A percentile compares a stretch with the other conserved stretches of the same genome.
phyloP scores from a whole-genome alignment of 352 stramenopile species.

The Pythium brassicae region DNA sequence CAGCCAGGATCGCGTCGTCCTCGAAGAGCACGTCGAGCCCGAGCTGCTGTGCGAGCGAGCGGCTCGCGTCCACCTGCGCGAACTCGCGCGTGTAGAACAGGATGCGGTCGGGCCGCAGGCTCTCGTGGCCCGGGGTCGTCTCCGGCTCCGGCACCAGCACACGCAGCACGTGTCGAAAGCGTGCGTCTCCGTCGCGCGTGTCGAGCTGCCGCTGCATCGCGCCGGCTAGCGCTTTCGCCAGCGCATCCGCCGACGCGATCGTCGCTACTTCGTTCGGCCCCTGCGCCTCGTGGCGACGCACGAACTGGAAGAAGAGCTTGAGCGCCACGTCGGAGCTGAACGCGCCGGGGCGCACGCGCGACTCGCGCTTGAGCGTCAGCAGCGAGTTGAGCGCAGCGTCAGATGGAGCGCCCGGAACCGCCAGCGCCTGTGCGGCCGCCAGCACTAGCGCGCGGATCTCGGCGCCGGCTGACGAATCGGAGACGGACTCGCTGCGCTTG shows the following conservation, averaged over 20 bases:
- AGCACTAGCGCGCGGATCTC: neutral
- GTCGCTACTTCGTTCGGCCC: no score
- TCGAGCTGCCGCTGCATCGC: conserved; percentile 5
- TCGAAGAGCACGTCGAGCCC: conserved; percentile 32
- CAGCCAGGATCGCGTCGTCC: conserved; percentile 49
- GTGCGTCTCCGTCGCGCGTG: neutral
- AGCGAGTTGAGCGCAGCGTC: neutral
- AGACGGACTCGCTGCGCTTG: neutral
- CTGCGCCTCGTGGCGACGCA: neutral
- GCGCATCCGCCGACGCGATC: neutral
- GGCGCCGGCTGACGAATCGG: neutral
- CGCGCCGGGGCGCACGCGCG: neutral
- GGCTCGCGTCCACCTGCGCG: conserved; percentile 9
- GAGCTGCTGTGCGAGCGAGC: conserved; percentile 4
- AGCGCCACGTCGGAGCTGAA: conserved; percentile 15
- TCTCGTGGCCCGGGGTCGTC: conserved; percentile 10
- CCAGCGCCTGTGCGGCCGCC: neutral
- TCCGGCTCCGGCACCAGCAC: conserved; percentile 21
- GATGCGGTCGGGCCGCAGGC: conserved; percentile 31
- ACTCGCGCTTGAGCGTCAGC: conserved; percentile 13
- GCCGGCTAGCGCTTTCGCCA: neutral
- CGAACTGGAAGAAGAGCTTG: conserved; percentile 14
- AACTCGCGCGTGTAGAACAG: conserved; percentile 43
- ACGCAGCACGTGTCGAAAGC: conserved; percentile 24
- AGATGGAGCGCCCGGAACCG: neutral